Evolutionary conservation across 768 basidiomycete species (phyloP).

Genomic region (Pleurotus pulmonarius): DNA sequence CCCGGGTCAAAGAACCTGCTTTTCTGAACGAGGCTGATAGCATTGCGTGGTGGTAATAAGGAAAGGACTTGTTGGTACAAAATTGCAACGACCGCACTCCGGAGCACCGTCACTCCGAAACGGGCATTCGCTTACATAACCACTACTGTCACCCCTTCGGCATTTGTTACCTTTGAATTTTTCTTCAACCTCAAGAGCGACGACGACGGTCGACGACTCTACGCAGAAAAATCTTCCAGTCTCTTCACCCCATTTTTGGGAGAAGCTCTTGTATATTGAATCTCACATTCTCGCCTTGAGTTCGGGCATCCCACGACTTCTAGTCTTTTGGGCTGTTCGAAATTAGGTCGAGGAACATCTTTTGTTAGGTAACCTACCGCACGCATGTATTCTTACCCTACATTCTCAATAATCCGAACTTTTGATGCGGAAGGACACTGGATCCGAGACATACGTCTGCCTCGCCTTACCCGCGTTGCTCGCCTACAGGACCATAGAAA

Average conservation of each 20-base stretch:
- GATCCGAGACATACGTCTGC: constrained; percentile 16
- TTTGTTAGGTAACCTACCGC: neutral
- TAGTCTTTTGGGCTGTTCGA: constrained; percentile 54
- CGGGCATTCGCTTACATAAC: constrained; percentile 25
- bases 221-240: constrained; percentile 48
- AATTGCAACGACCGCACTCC: constrained; percentile 7
- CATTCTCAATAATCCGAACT: neutral
- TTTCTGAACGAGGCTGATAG: constrained; percentile 58
- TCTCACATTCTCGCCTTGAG: constrained; percentile 65
- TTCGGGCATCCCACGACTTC: constrained; percentile 53
- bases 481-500: constrained; percentile 9
- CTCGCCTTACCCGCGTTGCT: constrained; percentile 16
- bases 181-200: constrained; percentile 51
- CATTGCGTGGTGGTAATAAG: constrained; percentile 41
- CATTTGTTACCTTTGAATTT: neutral
- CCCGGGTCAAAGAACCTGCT: constrained; percentile 62
- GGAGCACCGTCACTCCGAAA: constrained; percentile 13
- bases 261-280: constrained; percentile 61
- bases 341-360: constrained; percentile 79
- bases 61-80: constrained; percentile 7
- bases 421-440: neutral
- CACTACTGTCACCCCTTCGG: constrained; percentile 6
- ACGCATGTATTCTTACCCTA: neutral
- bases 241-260: constrained; percentile 59
- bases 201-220: constrained; percentile 67